Percentiles rank a stretch among this genome's conserved stretches.
phyloP scores from a whole-genome alignment of 164 flowering plant genomes.

The Chimonanthus salicifolius region DNA sequence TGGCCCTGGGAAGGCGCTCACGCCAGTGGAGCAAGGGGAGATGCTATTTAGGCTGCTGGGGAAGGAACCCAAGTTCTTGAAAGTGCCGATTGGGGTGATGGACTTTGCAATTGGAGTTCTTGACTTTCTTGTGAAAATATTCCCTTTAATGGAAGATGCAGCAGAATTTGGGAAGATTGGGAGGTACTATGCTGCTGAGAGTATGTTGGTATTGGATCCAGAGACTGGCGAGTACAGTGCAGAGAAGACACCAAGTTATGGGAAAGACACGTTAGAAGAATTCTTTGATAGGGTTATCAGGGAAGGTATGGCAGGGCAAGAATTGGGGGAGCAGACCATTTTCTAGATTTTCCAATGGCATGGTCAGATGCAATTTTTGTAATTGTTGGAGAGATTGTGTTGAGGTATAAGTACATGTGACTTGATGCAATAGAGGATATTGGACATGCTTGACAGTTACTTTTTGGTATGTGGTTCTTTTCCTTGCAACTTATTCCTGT shows the following conservation, averaged over 20 bases:
- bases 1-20: slow-evolving; percentile 86
- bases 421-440: background rate
- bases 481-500: background rate
- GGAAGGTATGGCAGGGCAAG: slow-evolving; percentile 96
- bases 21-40: slow-evolving; percentile 93
- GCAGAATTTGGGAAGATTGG: slow-evolving; percentile 96
- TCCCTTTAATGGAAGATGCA: slow-evolving; percentile 79
- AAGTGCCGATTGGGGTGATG: slow-evolving; percentile 87
- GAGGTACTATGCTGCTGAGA: slow-evolving; percentile 90
- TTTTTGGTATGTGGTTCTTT: slow-evolving; percentile 10
- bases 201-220: slow-evolving; percentile 80
- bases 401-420: background rate
- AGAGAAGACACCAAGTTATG: slow-evolving; percentile 86
- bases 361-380: background rate
- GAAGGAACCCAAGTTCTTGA: slow-evolving; percentile 78
- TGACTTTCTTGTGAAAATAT: slow-evolving; percentile 67
- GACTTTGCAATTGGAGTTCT: slow-evolving; percentile 81
- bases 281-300: slow-evolving; percentile 68
- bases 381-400: background rate
- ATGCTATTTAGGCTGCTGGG: slow-evolving; percentile 66
- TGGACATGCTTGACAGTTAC: background rate
- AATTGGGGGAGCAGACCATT: slow-evolving; percentile 79
- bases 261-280: slow-evolving; percentile 81
- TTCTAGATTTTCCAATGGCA: slow-evolving; percentile 20
- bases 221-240: slow-evolving; percentile 78